Percentiles rank a stretch among this genome's conserved stretches.
These are phyloP conservation scores for Kitagawia praeruptora DNA, from an alignment of 129 eudicot genomes.

Conservation along the genomic window DNA sequence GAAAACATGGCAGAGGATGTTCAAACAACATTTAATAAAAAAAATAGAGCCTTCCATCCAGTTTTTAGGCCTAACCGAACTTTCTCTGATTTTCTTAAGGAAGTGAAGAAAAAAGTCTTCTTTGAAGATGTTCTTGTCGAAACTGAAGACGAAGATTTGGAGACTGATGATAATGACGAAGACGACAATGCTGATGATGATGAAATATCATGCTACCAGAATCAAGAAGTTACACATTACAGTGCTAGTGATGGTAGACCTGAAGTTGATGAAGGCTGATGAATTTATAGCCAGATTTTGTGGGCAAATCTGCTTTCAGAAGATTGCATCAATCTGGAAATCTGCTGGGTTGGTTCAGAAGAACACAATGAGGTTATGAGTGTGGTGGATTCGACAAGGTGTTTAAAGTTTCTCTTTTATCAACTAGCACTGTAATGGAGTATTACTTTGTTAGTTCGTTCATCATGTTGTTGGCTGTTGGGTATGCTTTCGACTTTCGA, in stretches of 20 bases:
- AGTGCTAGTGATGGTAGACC: conserved; percentile 35
- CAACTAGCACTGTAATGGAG: too few species aligned
- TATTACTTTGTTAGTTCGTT: too few species aligned
- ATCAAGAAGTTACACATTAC: conserved; percentile 19
- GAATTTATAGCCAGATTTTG: conserved; percentile 80
- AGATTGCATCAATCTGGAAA: conserved; percentile 42
- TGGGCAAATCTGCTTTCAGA: conserved; percentile 77
- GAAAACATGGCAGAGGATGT: too few species aligned
- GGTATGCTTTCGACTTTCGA: too few species aligned
- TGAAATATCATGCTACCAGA: conserved; percentile 7
- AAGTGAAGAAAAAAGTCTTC: conserved; percentile 15
- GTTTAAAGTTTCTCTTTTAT: too few species aligned
- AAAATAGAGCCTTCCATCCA: background rate
- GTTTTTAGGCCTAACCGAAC: background rate
- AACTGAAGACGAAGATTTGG: conserved; percentile 34
- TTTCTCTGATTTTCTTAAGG: conserved; percentile 19
- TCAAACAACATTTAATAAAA: too few species aligned
- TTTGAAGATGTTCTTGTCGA: conserved; percentile 27
- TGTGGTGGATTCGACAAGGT: background rate
- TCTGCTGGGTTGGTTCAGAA: conserved; percentile 9
- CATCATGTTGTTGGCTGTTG: too few species aligned
- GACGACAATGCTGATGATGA: conserved; percentile 21
- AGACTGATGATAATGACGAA: conserved; percentile 10
- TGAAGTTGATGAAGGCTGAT: conserved; percentile 83
- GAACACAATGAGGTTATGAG: conserved; percentile 21